phyloP scores from a whole-genome alignment of 441 rosid species.

The Adansonia rubrostipa region DNA sequence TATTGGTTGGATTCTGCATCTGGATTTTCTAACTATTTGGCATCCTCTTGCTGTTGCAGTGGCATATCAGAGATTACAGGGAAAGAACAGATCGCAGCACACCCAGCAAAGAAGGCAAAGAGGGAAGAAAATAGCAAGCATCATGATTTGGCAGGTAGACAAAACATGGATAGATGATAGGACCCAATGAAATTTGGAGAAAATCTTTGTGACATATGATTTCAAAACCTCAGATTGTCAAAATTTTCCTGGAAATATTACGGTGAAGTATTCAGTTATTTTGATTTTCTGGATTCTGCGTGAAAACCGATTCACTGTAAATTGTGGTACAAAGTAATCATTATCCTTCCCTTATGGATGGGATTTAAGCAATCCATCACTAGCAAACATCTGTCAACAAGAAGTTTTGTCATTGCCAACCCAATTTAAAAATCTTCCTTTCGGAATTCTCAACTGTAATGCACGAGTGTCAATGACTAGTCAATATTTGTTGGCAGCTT shows the following conservation, averaged over 20 bases:
- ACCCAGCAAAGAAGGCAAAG: constrained; percentile 66
- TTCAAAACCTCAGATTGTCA: neutral
- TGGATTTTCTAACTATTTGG: constrained; percentile 18
- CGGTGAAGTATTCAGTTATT: neutral
- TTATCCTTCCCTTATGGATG: neutral
- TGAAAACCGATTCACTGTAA: neutral
- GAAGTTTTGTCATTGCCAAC: neutral
- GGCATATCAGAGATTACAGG: constrained; percentile 66
- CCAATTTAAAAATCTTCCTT: too few relatives aligned
- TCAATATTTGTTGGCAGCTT: too few relatives aligned
- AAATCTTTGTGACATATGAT: neutral
- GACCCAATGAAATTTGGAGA: neutral
- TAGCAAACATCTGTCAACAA: neutral
- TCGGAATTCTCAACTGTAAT: too few relatives aligned
- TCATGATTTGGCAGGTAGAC: constrained; percentile 20
- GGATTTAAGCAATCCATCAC: neutral
- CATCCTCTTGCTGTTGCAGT: constrained; percentile 45
- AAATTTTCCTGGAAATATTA: neutral
- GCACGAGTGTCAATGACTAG: too few relatives aligned
- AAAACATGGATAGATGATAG: neutral
- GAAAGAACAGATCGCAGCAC: constrained; percentile 75
- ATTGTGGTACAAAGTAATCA: neutral
- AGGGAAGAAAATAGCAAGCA: constrained; percentile 81
- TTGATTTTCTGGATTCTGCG: neutral
- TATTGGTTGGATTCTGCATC: neutral